Evolutionary conservation across 192 early-diverging fungal genomes (phyloP), one percentile per base, ranked within the genome.

Genomic region (Coemansia sp.): DNA sequence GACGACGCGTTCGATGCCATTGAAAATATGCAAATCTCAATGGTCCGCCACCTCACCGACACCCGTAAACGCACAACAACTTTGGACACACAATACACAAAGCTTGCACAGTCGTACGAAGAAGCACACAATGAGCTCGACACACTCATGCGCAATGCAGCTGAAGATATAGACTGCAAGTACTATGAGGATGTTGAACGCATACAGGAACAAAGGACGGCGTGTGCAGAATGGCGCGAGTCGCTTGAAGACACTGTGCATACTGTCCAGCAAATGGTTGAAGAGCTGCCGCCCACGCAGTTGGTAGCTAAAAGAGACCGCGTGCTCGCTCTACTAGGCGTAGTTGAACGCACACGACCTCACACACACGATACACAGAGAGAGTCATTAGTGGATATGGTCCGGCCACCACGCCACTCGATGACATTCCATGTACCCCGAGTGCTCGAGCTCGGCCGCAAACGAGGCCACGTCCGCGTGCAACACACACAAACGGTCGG

Each of bases 1-100:
- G 73, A 81, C 69, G 78, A 81, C 57, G 61, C 69, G 19, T 81
- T 59, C 49, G 78, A 81, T 54, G 66, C 59, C 0, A 65, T 81
- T 13, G 78, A 81, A 37, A 48, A 59, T 13, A 37, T 66, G 61
- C 73, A 74, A 47, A 13, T 75, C 43, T 20, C 61, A 43, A 65
- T 81, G 12, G 59, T 81, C n/a, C 24, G 57, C 3, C 49, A 57
- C 3, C 55, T 73, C 41, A 43, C 24, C 32, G 73, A 81, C 48
- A 69, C 78, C 2, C 78, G 78, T 1, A 52, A 64, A 37, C 71
- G 65, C 56, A 61, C 61, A 49, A 54, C 68, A 3, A 49, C 60
- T 38, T 41, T 74, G 1, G 71, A 71, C 23, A 55, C 60, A 0
- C 61, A 60, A 4, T 27, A 27, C 1, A 20, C 23, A 4, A 59